These are phyloP conservation scores for Anthracocystis walkeri DNA, from an alignment of 1,284 basidiomycete genomes.

Conservation along the genomic window DNA sequence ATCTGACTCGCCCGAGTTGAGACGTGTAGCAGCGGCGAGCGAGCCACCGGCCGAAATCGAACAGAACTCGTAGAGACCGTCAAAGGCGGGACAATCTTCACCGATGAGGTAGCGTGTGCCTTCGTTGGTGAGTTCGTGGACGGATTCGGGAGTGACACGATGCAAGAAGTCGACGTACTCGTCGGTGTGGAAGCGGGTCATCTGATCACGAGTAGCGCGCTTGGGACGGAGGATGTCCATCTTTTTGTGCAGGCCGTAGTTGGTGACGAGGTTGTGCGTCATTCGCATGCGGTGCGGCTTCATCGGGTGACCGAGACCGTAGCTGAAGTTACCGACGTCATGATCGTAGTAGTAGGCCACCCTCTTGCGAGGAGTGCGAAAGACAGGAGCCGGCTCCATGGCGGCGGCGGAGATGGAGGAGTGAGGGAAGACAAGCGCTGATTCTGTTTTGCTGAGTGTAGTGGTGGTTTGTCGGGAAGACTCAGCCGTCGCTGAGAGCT, in stretches of 20 bases:
- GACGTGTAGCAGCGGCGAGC: slow-evolving; percentile 82
- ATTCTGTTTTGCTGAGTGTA: not conserved
- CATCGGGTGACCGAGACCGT: slow-evolving; percentile 90
- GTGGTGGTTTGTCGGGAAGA: not conserved
- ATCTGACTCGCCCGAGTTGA: slow-evolving; percentile 85
- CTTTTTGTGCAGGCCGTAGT: slow-evolving; percentile 87
- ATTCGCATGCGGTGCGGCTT: slow-evolving; percentile 77
- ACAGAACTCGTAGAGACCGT: slow-evolving; percentile 96
- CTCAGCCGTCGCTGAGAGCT: not conserved
- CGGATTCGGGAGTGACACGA: slow-evolving; percentile 79
- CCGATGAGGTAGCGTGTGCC: slow-evolving; percentile 74
- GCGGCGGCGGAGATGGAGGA: slow-evolving; percentile 3
- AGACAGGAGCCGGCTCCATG: slow-evolving; percentile 59
- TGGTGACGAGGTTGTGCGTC: slow-evolving; percentile 89
- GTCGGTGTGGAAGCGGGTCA: slow-evolving; percentile 96
- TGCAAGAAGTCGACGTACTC: slow-evolving; percentile 94
- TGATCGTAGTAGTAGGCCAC: slow-evolving; percentile 67
- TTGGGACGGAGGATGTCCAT: slow-evolving; percentile 89
- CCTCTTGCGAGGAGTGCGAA: slow-evolving; percentile 49
- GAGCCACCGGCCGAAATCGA: slow-evolving; percentile 92
- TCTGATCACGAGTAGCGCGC: slow-evolving; percentile 82
- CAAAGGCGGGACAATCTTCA: slow-evolving; percentile 96
- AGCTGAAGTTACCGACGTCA: slow-evolving; percentile 85
- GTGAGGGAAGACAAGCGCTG: not conserved
- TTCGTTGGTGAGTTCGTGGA: slow-evolving; percentile 77